Percentiles rank a stretch among this genome's conserved stretches.
Evolutionary conservation across 2,329 filamentous ascomycete species (phyloP).

Genomic region (Xylaria sp.): DNA sequence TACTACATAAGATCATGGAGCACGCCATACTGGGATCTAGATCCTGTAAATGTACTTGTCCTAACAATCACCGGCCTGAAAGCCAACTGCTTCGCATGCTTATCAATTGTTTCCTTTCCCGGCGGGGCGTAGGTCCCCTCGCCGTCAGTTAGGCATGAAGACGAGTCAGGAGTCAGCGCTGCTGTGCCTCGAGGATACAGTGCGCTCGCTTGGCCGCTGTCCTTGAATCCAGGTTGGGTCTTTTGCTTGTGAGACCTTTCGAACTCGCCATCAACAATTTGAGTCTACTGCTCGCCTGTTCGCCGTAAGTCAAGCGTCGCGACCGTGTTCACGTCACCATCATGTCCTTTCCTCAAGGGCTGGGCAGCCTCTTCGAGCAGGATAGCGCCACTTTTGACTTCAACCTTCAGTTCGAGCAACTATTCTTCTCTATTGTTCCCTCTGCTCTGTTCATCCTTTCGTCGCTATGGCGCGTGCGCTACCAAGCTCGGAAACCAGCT

Average conservation of each 20-base stretch:
- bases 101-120: no score
- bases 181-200: neutral
- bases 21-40: no score
- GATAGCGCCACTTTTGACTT: slow-evolving; percentile 40
- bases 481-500: slow-evolving; percentile 40
- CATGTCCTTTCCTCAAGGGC: slow-evolving; percentile 20
- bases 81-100: no score
- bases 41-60: no score
- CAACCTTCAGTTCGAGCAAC: slow-evolving; percentile 49
- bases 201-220: neutral
- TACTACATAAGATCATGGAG: no score
- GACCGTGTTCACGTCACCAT: neutral
- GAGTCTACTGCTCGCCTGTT: neutral
- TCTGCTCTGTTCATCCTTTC: slow-evolving; percentile 45
- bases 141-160: no score
- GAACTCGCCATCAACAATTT: neutral
- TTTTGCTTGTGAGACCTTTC: neutral
- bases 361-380: slow-evolving; percentile 17
- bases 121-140: no score
- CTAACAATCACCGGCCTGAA: no score
- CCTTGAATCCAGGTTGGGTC: neutral
- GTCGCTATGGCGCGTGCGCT: slow-evolving; percentile 25
- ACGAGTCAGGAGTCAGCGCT: neutral
- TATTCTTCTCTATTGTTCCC: slow-evolving; percentile 50
- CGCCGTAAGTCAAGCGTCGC: neutral